Base-by-base conservation (phyloP, 352 stramenopile genomes). In the Phytophthora cactorum region DNA sequence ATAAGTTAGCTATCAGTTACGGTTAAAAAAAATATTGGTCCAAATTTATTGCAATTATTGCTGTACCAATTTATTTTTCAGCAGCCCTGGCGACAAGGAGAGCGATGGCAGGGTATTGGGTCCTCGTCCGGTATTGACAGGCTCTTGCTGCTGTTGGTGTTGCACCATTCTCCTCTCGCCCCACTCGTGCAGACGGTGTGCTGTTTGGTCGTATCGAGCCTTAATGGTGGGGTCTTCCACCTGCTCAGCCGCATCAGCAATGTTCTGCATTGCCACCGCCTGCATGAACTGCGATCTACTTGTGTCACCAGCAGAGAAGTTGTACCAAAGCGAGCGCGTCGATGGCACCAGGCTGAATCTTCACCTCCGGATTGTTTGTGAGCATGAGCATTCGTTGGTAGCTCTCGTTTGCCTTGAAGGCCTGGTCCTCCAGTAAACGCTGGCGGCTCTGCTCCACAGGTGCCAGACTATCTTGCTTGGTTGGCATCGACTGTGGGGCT, bases 151-250 rank as follows among this genome's bases (percentile, higher is more conserved):
- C 2, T 63, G 59, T 39, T 63, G 55, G 2, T 74, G 52, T n/a
- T 78, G 61, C 32, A 59, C 27, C 52, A 77, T 61, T 22, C 75
- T 64, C 14, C 69, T 70, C 52, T 71, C 56, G 15, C 66, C 60
- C 74, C 75, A 85, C 51, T 80, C 62, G 25, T 77, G 73, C 25
- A 85, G 41, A 12, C 64, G 63, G 11, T 59, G 52, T 5, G 64
- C 51, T 43, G 68, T 67, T 15, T 75, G 53, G 6, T 75, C 60
- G 38, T 85, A 81, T 15, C 52, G 64, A 53, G 73, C 55, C 2
- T 64, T 39, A 9, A 88, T 36, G 3, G 49, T 56, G 28, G 52
- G 49, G 45, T 82, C 72, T 15, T 73, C 66, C 15, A 78, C 43
- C 43, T 73, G 52, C 3, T 50, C 17, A 44, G 55, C 57, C 9